These are phyloP conservation scores for Lithohypha guttulata DNA, from an alignment of 2,329 filamentous ascomycete species.

Conservation along the genomic window DNA sequence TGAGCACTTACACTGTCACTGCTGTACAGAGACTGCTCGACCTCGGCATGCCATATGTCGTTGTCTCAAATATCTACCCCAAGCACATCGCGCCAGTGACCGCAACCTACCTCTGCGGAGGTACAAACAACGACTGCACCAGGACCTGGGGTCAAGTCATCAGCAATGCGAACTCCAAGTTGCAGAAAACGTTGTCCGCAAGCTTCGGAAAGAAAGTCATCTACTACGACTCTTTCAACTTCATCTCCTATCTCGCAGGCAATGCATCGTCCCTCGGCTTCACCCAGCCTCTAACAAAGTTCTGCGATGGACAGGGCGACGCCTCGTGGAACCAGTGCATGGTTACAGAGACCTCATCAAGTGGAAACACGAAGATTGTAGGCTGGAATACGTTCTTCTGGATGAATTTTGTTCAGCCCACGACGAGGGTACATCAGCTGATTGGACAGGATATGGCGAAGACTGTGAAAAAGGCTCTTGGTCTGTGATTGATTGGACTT, in stretches of 20 bases:
- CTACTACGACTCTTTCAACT: slow-evolving; percentile 4
- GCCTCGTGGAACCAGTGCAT: neutral
- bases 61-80: slow-evolving; percentile 7
- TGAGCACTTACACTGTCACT: neutral
- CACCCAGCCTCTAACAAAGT: slow-evolving; percentile 1
- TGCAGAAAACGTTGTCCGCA: neutral
- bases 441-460: neutral
- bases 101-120: neutral
- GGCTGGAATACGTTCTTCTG: neutral
- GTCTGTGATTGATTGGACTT: neutral
- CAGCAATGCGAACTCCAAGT: neutral
- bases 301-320: slow-evolving; percentile 5
- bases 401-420: neutral
- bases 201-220: slow-evolving; percentile 2
- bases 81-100: slow-evolving; percentile 9
- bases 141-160: slow-evolving; percentile 6
- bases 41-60: slow-evolving; percentile 1
- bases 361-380: neutral
- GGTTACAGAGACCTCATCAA: neutral
- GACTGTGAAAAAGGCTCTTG: neutral
- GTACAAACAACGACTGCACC: neutral
- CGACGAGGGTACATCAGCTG: neutral
- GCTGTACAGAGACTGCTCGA: slow-evolving; percentile 3
- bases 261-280: slow-evolving; percentile 3
- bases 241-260: neutral